Conservation (phyloP, 257 asterid species). For the Eucommia ulmoides region DNA sequence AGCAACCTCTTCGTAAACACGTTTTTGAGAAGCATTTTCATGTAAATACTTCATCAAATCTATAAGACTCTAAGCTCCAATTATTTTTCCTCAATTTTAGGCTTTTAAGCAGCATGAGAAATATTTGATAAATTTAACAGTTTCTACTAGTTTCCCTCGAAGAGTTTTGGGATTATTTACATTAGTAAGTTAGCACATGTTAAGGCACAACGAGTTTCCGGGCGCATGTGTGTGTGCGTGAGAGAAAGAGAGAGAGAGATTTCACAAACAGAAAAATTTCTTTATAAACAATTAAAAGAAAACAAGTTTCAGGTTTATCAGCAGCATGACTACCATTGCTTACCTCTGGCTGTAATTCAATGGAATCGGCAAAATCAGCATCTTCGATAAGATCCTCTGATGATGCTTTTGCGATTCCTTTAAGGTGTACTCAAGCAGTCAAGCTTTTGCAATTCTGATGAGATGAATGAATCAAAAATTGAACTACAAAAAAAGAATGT, state of each 20-base stretch:
- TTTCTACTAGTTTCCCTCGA: background rate
- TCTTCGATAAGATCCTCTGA: conserved; percentile 48
- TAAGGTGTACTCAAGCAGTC: too few species aligned
- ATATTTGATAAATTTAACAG: background rate
- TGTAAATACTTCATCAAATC: conserved; percentile 74
- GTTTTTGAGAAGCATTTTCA: conserved; percentile 81
- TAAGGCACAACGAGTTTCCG: background rate
- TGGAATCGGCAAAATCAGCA: conserved; percentile 67
- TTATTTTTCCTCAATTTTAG: conserved; percentile 76
- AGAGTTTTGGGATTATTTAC: background rate
- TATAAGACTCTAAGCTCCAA: conserved; percentile 68
- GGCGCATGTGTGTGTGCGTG: background rate
- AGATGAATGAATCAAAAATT: too few species aligned
- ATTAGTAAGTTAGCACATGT: background rate
- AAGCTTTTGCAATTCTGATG: too few species aligned
- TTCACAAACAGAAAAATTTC: background rate
- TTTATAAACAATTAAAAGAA: too few species aligned
- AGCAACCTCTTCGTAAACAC: conserved; percentile 81
- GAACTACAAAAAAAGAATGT: too few species aligned
- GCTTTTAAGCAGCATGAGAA: conserved; percentile 54
- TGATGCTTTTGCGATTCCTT: conserved; percentile 71
- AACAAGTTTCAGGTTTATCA: background rate
- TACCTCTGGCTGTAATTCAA: conserved; percentile 91
- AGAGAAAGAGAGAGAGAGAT: background rate
- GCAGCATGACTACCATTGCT: too few species aligned